Evolutionary conservation across 495 filamentous ascomycete genomes (phyloP).

Genomic region (Astrothelium macrocarpum): DNA sequence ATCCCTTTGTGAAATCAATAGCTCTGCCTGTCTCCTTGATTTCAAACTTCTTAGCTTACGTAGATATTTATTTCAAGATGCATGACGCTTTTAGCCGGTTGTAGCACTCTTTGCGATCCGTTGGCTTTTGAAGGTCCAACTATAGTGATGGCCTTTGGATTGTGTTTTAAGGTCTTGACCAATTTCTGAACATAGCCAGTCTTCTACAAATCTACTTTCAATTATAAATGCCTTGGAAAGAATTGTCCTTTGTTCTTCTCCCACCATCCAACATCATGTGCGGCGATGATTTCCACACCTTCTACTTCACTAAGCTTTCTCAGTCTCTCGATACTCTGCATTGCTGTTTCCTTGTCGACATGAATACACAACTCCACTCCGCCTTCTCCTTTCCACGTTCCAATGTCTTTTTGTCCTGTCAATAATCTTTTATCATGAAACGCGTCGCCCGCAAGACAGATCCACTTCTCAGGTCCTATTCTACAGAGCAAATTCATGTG

Average conservation of each 20-base stretch:
- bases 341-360: slow-evolving; percentile 24
- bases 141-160: too few relatives aligned
- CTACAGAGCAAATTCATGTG: slow-evolving; percentile 31
- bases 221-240: slow-evolving; percentile 15
- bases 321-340: slow-evolving; percentile 23
- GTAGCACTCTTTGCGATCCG: too few relatives aligned
- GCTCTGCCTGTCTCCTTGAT: too few relatives aligned
- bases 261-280: slow-evolving; percentile 32
- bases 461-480: slow-evolving; percentile 23
- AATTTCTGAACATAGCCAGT: too few relatives aligned
- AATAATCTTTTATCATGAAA: slow-evolving; percentile 30
- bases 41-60: too few relatives aligned
- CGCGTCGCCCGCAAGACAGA: slow-evolving; percentile 32
- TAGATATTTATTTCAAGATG: too few relatives aligned
- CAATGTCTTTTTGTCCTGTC: slow-evolving; percentile 29
- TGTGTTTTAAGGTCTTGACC: too few relatives aligned
- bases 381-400: slow-evolving; percentile 23
- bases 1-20: too few relatives aligned
- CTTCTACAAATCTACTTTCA: too few relatives aligned
- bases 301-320: slow-evolving; percentile 18
- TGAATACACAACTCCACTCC: slow-evolving; percentile 29
- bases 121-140: too few relatives aligned
- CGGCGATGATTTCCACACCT: slow-evolving; percentile 30
- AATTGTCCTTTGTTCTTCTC: slow-evolving; percentile 22
- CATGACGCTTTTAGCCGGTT: too few relatives aligned